These are phyloP conservation scores for Leccinum barrowsii DNA, from an alignment of 768 basidiomycete genomes.

Conservation along the genomic window DNA sequence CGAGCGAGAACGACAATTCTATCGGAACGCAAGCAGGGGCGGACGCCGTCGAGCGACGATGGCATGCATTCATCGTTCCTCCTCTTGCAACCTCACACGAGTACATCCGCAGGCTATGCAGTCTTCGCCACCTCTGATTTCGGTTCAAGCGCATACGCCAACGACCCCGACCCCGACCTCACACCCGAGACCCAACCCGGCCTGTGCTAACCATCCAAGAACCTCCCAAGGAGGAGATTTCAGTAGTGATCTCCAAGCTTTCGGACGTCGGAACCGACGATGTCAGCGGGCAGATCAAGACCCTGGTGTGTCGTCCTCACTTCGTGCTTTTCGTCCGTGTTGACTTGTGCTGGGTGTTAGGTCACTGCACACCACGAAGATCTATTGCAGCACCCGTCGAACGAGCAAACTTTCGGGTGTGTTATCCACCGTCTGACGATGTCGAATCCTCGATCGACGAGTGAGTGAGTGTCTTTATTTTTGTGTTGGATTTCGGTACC, in stretches of 20 bases:
- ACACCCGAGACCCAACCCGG: constrained; percentile 14
- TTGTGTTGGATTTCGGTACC: no score
- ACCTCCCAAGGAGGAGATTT: constrained; percentile 79
- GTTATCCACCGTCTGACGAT: constrained; percentile 63
- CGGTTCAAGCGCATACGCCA: constrained; percentile 88
- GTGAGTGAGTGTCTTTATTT: constrained; percentile 36
- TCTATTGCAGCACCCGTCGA: constrained; percentile 49
- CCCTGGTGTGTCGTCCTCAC: constrained; percentile 44
- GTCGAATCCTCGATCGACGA: constrained; percentile 75
- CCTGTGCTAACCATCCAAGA: constrained; percentile 37
- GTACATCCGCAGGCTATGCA: constrained; percentile 58
- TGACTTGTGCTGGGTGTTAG: constrained; percentile 33
- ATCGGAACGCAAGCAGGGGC: not conserved
- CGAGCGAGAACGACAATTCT: constrained; percentile 9
- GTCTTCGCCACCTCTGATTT: constrained; percentile 74
- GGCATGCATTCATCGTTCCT: constrained; percentile 17
- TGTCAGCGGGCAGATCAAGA: constrained; percentile 85
- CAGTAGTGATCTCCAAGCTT: constrained; percentile 83
- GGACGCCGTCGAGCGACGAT: not conserved
- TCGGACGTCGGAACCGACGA: constrained; percentile 81
- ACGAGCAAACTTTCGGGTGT: constrained; percentile 70
- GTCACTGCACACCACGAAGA: constrained; percentile 82
- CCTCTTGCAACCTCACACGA: not conserved
- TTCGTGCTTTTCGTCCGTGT: not conserved
- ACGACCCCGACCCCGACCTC: constrained; percentile 54